Percentiles rank a stretch among this genome's conserved stretches.
Evolutionary conservation across 768 basidiomycete species (phyloP).

Genomic region (Phanerodontia chrysosporium): DNA sequence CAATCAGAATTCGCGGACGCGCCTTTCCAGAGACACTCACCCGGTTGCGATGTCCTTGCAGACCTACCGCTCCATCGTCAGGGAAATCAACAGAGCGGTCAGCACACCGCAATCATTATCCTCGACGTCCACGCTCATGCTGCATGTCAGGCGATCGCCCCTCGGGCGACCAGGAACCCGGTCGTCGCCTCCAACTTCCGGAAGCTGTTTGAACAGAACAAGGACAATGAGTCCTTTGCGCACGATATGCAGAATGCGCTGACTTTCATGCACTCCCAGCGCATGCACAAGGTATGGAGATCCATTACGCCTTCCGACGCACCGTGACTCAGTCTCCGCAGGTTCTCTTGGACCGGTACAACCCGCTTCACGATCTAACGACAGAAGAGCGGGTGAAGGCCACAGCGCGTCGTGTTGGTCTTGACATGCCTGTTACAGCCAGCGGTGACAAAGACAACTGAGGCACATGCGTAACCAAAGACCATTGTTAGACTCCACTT

Average conservation of each 20-base stretch:
- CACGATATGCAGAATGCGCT: constrained; percentile 55
- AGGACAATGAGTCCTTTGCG: constrained; percentile 26
- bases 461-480: too few relatives aligned
- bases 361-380: constrained; percentile 77
- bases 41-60: constrained; percentile 12
- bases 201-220: constrained; percentile 42
- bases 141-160: constrained; percentile 31
- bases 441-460: constrained; percentile 19
- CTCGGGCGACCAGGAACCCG: constrained; percentile 34
- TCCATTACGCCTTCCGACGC: not conserved
- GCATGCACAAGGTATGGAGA: constrained; percentile 66
- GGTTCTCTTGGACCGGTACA: constrained; percentile 83
- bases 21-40: not conserved
- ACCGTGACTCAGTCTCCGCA: constrained; percentile 26
- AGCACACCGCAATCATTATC: not conserved
- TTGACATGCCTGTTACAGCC: constrained; percentile 68
- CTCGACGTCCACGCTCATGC: not conserved
- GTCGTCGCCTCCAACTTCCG: constrained; percentile 51
- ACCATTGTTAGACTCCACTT: not conserved
- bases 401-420: constrained; percentile 82
- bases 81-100: constrained; percentile 41
- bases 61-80: constrained; percentile 48
- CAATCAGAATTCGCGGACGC: not conserved
- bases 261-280: constrained; percentile 68
- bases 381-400: constrained; percentile 77